phyloP scores from a whole-genome alignment of 352 stramenopile species.

The Phytophthora pluvialis region DNA sequence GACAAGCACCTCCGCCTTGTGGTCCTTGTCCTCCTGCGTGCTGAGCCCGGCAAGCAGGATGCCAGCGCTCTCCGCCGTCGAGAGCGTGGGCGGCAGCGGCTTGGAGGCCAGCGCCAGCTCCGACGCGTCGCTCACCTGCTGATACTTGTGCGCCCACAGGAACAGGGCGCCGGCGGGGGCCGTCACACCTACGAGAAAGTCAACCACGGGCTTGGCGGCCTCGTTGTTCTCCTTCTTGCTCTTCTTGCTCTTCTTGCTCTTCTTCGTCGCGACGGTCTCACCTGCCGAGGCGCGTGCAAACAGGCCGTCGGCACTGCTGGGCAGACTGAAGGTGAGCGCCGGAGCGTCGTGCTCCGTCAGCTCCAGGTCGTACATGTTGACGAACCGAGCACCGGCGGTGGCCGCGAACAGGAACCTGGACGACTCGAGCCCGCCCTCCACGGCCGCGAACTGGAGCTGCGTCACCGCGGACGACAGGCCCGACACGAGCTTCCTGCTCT shows the following conservation, averaged over 20 bases:
- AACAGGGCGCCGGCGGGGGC: conserved; percentile 69
- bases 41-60: conserved; percentile 53
- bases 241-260: conserved; percentile 68
- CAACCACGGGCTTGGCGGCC: conserved; percentile 29
- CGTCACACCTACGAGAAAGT: conserved; percentile 69
- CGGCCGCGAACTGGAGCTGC: conserved; percentile 68
- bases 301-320: conserved; percentile 57
- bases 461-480: conserved; percentile 77
- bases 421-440: conserved; percentile 31
- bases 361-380: conserved; percentile 86
- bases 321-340: conserved; percentile 78
- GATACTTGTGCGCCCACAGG: conserved; percentile 78
- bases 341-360: conserved; percentile 68
- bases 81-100: conserved; percentile 59
- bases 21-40: conserved; percentile 32
- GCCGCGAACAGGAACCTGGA: conserved; percentile 78
- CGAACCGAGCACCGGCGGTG: conserved; percentile 74
- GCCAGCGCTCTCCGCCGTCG: conserved; percentile 41
- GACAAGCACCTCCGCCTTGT: conserved; percentile 53
- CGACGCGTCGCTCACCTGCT: conserved; percentile 38
- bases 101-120: conserved; percentile 60
- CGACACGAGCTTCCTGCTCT: conserved; percentile 75
- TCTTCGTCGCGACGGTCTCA: conserved; percentile 38
- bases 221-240: conserved; percentile 41
- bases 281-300: conserved; percentile 45